These are phyloP conservation scores for Harrya chromipes DNA, from an alignment of 768 basidiomycete species.

Conservation along the genomic window DNA sequence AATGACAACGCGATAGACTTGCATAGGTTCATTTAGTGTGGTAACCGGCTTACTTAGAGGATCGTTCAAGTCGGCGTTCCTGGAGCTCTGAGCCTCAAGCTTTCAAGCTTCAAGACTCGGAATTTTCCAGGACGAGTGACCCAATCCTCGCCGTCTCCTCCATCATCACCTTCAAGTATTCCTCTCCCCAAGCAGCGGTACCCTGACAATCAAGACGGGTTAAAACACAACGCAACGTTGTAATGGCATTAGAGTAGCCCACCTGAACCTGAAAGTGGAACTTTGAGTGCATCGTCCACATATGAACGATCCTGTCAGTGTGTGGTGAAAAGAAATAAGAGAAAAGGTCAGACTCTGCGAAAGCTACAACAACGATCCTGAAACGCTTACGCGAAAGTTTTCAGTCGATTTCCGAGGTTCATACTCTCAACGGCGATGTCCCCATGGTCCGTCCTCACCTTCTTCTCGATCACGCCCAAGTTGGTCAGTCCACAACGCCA, in stretches of 20 bases:
- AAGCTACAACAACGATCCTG: background rate
- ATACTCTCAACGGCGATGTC: constrained; percentile 3
- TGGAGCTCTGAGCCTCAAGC: no score
- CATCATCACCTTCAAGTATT: constrained; percentile 12
- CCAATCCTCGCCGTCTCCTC: constrained; percentile 17
- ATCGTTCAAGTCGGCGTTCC: no score
- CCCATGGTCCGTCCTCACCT: constrained; percentile 3
- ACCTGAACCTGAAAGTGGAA: constrained; percentile 16
- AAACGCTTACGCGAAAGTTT: constrained; percentile 8
- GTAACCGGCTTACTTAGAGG: no score
- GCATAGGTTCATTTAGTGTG: no score
- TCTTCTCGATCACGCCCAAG: constrained; percentile 12
- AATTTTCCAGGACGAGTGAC: constrained; percentile 8
- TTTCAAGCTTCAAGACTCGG: no score
- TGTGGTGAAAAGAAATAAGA: background rate
- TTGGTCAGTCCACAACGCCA: constrained; percentile 15
- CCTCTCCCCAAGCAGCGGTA: constrained; percentile 20
- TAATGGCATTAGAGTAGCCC: background rate
- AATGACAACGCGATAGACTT: no score
- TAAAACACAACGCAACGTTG: background rate
- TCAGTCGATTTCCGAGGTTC: constrained; percentile 6
- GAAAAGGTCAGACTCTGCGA: background rate
- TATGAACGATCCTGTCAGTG: constrained; percentile 7
- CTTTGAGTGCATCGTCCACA: constrained; percentile 18
- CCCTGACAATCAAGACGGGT: constrained; percentile 4